These are phyloP conservation scores for Neospermospora avenae DNA, from an alignment of 2,329 filamentous ascomycete species.

Conservation along the genomic window DNA sequence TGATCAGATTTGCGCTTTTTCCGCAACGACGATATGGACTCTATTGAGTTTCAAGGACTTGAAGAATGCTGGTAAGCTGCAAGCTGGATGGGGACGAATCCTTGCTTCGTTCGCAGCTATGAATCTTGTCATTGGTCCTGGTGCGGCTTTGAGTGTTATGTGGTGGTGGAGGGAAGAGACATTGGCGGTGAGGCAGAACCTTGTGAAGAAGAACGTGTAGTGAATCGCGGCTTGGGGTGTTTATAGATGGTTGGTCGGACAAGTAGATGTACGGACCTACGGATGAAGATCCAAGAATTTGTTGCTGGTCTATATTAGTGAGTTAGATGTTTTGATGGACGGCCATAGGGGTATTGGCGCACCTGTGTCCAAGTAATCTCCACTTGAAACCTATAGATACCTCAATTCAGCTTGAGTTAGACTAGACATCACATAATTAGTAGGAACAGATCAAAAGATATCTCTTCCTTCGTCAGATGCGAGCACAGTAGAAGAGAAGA, in stretches of 20 bases:
- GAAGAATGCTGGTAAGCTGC: constrained; percentile 33
- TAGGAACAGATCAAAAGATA: too few species aligned
- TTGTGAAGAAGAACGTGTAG: background rate
- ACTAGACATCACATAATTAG: too few species aligned
- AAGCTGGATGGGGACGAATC: constrained; percentile 27
- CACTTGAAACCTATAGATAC: too few species aligned
- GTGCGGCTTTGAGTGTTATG: constrained; percentile 31
- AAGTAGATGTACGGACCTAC: too few species aligned
- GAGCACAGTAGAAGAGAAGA: too few species aligned
- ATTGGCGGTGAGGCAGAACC: constrained; percentile 23
- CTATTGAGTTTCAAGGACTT: constrained; percentile 35
- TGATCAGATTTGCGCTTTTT: constrained; percentile 27
- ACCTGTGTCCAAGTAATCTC: too few species aligned
- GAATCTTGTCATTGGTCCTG: constrained; percentile 32
- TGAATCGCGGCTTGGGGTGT: background rate
- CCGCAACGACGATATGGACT: constrained; percentile 33
- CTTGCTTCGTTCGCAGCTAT: constrained; percentile 17
- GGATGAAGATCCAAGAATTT: too few species aligned
- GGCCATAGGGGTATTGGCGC: too few species aligned
- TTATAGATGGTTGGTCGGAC: background rate
- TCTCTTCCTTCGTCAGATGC: too few species aligned
- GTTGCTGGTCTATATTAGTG: too few species aligned
- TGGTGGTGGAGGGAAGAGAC: constrained; percentile 38
- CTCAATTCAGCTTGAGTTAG: too few species aligned
- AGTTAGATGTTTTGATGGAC: too few species aligned